phyloP scores from a whole-genome alignment of 1,284 basidiomycete species.

The Peniophora sp. region DNA sequence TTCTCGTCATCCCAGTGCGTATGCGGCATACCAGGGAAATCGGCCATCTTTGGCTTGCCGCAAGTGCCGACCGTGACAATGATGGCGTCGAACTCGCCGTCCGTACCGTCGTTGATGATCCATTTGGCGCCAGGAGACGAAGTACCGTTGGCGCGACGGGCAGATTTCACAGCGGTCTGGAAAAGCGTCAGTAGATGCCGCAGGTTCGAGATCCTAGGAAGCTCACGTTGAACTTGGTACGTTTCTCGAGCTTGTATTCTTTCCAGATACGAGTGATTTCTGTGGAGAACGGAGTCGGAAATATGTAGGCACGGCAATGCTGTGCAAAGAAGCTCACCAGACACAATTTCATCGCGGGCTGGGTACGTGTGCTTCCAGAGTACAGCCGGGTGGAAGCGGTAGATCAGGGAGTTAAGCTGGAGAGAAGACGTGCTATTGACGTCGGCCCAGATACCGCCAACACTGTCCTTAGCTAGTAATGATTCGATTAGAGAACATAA shows the following conservation, averaged over 20 bases:
- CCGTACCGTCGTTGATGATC: constrained; percentile 42
- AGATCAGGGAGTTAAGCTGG: constrained; percentile 50
- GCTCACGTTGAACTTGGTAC: constrained; percentile 41
- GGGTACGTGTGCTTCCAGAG: constrained; percentile 42
- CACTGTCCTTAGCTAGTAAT: constrained; percentile 15
- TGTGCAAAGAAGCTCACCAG: constrained; percentile 19
- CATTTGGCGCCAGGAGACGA: constrained; percentile 22
- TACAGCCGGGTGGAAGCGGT: constrained; percentile 37
- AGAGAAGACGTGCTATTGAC: constrained; percentile 54
- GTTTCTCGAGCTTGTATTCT: constrained; percentile 41
- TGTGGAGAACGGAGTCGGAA: constrained; percentile 7
- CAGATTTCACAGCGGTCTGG: constrained; percentile 28
- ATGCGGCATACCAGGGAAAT: constrained; percentile 38
- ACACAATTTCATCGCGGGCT: constrained; percentile 47
- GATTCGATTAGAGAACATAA: background rate
- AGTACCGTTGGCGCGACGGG: constrained; percentile 18
- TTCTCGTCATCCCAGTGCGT: constrained; percentile 6
- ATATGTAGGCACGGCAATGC: background rate
- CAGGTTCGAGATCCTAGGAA: background rate
- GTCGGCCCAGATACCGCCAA: constrained; percentile 55
- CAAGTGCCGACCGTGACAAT: constrained; percentile 53
- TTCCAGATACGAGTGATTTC: constrained; percentile 49
- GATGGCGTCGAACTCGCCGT: constrained; percentile 49
- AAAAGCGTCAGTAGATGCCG: background rate
- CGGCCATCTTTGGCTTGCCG: constrained; percentile 42